Conservation (phyloP, 2,329 filamentous ascomycete genomes). For the Coniochaeta sp. region DNA sequence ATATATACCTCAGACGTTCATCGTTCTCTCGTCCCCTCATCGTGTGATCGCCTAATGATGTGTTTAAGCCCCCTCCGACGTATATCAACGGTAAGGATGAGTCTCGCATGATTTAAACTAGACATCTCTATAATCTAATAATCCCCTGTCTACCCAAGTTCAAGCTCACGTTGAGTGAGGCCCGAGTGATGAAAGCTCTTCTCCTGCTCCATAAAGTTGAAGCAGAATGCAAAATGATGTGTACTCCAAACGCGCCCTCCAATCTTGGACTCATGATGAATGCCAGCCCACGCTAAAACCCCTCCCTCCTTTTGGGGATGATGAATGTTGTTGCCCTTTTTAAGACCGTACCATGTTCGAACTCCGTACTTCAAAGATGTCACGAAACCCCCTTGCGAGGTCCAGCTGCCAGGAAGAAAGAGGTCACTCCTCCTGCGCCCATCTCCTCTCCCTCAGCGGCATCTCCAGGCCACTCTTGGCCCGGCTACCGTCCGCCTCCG, state of each 20-base stretch:
- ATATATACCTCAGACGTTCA: no score
- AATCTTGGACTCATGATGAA: conserved; percentile 4
- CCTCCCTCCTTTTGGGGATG: background rate
- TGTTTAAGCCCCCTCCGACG: no score
- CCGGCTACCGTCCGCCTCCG: conserved; percentile 60
- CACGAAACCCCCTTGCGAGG: no score
- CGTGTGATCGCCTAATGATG: no score
- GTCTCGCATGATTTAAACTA: background rate
- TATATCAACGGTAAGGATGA: no score
- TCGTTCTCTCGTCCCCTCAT: no score
- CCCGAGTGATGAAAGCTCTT: background rate
- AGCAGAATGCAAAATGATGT: background rate
- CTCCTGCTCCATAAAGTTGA: background rate
- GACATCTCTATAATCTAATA: background rate
- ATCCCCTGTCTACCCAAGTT: background rate
- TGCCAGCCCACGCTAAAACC: conserved; percentile 2
- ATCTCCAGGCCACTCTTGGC: conserved; percentile 45
- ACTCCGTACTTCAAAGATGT: background rate
- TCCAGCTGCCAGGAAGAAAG: background rate
- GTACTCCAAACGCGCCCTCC: conserved; percentile 3
- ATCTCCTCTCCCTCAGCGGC: conserved; percentile 71
- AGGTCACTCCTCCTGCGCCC: conserved; percentile 50
- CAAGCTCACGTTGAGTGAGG: conserved; percentile 3
- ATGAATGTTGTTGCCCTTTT: background rate
- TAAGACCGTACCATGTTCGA: background rate